Conservation (phyloP, 2,329 filamentous ascomycete genomes). For the Penicillium sp. region DNA sequence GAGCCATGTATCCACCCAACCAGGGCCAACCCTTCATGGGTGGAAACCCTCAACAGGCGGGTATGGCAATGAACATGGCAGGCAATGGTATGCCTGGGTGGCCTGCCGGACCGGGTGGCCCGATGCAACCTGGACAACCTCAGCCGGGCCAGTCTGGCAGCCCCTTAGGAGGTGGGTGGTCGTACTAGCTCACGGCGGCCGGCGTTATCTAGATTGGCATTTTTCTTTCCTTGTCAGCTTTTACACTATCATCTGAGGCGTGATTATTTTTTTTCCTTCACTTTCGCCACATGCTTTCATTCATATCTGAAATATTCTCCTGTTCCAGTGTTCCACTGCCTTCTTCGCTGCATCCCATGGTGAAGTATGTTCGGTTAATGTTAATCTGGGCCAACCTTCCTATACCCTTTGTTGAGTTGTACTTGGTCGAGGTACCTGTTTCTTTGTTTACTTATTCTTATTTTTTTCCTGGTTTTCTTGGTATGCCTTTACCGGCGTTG, state of each 20-base stretch:
- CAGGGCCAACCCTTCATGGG: conserved; percentile 37
- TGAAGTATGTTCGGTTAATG: conserved; percentile 25
- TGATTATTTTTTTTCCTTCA: conserved; percentile 1
- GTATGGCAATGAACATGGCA: conserved; percentile 37
- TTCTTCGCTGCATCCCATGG: conserved; percentile 14
- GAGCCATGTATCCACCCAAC: conserved; percentile 39
- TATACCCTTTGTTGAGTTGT: conserved; percentile 37
- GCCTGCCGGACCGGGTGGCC: conserved; percentile 33
- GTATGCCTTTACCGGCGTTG: conserved; percentile 15
- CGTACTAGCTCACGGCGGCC: conserved; percentile 30
- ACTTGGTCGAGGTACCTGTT: conserved; percentile 24
- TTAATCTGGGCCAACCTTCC: conserved; percentile 32
- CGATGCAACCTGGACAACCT: conserved; percentile 39
- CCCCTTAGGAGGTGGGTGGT: conserved; percentile 39
- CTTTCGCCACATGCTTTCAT: conserved; percentile 6
- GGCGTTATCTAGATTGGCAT: conserved; percentile 29
- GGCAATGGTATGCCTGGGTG: conserved; percentile 38
- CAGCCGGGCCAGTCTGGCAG: conserved; percentile 39
- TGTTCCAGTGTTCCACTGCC: conserved; percentile 16
- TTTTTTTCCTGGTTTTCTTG: conserved; percentile 5
- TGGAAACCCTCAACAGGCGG: conserved; percentile 35
- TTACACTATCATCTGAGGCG: conserved; percentile 13
- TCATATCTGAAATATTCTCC: conserved; percentile 13
- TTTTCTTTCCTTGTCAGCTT: conserved; percentile 7
- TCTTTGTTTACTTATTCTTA: not conserved